Conservation (phyloP, 1,284 basidiomycete genomes). For the Meira nashicola region DNA sequence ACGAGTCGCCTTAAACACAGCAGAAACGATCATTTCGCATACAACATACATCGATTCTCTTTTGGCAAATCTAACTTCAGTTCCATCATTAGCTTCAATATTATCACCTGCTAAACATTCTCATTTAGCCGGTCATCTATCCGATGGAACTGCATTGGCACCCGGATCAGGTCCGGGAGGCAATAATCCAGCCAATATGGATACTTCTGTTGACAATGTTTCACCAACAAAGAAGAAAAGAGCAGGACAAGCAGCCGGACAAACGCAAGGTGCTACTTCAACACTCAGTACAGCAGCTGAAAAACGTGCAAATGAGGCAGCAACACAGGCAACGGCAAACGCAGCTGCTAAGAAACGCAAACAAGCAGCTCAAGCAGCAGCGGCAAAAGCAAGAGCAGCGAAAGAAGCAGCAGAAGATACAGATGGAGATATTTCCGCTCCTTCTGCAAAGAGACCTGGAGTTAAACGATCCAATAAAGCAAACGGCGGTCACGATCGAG, state of each 20-base stretch:
- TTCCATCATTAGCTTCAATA: conserved; percentile 32
- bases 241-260: neutral
- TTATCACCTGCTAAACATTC: conserved; percentile 20
- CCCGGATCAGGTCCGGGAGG: conserved; percentile 10
- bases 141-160: conserved; percentile 15
- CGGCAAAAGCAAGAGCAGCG: neutral
- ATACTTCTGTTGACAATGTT: conserved; percentile 3
- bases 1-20: conserved; percentile 86
- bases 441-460: neutral
- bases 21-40: conserved; percentile 63
- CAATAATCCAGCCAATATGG: conserved; percentile 11
- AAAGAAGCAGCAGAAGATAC: neutral
- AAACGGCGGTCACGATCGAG: too few relatives aligned
- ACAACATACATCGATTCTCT: conserved; percentile 49
- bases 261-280: neutral
- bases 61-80: conserved; percentile 34
- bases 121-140: conserved; percentile 17
- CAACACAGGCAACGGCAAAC: neutral
- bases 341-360: conserved; percentile 11
- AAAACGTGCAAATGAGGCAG: conserved; percentile 2
- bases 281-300: neutral
- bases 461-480: neutral
- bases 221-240: conserved; percentile 2
- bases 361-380: conserved; percentile 7
- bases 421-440: neutral